Percentiles rank a stretch among this genome's conserved stretches.
These are phyloP conservation scores for Fusarium sp. DNA, from an alignment of 2,329 filamentous ascomycete genomes.

Conservation along the genomic window DNA sequence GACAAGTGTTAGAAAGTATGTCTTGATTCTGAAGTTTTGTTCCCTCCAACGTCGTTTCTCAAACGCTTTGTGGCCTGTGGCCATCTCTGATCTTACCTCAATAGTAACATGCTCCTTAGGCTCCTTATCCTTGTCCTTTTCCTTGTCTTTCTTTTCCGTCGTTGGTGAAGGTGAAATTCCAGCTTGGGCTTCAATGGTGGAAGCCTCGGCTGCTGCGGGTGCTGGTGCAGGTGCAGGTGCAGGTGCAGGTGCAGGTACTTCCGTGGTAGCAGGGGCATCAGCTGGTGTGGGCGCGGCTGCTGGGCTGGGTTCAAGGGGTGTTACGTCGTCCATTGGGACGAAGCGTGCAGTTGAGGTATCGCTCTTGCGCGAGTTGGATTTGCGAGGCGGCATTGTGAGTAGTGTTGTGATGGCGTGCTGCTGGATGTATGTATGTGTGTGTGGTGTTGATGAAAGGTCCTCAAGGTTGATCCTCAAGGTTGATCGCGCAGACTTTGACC, in stretches of 20 bases:
- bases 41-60: neutral
- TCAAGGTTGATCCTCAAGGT: neutral
- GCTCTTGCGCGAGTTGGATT: conserved; percentile 65
- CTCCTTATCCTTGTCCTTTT: conserved; percentile 54
- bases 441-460: neutral
- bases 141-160: conserved; percentile 53
- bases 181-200: conserved; percentile 12
- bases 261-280: conserved; percentile 38
- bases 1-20: neutral
- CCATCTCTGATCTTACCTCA: conserved; percentile 60
- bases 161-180: conserved; percentile 45
- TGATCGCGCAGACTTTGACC: conserved; percentile 2
- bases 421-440: neutral
- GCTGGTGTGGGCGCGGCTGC: conserved; percentile 30
- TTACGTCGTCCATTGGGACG: conserved; percentile 60
- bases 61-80: neutral
- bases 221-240: conserved; percentile 12
- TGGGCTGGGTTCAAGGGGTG: conserved; percentile 36
- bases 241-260: conserved; percentile 33
- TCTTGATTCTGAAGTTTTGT: neutral
- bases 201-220: conserved; percentile 18
- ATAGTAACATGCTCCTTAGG: conserved; percentile 61
- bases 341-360: conserved; percentile 64
- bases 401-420: conserved; percentile 14
- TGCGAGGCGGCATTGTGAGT: conserved; percentile 67